phyloP scores from a whole-genome alignment of 106 monocot genomes.

The Dendrobium nobile region DNA sequence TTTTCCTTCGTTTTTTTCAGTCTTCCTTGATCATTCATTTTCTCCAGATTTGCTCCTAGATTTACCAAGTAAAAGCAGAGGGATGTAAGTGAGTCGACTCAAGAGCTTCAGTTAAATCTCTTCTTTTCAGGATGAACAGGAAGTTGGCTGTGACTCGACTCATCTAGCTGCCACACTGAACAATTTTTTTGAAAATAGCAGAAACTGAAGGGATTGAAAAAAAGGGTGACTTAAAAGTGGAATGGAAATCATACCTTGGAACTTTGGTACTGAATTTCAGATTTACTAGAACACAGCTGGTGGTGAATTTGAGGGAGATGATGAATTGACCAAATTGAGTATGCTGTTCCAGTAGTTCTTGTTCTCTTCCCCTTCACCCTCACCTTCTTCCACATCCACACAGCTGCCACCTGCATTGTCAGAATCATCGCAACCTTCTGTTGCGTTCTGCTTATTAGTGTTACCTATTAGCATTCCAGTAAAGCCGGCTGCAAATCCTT shows the following conservation, averaged over 20 bases:
- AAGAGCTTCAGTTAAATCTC: too few relatives aligned
- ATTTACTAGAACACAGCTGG: slow-evolving; percentile 20
- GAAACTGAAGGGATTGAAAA: background rate
- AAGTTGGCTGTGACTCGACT: too few relatives aligned
- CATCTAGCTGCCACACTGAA: too few relatives aligned
- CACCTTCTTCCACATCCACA: slow-evolving; percentile 8
- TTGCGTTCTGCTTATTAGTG: background rate
- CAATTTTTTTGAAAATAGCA: background rate
- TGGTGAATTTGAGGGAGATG: slow-evolving; percentile 19
- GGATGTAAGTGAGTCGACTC: background rate
- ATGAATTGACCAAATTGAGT: slow-evolving; percentile 45
- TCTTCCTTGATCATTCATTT: background rate
- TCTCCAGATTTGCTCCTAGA: background rate
- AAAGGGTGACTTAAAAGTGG: background rate
- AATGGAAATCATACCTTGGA: background rate
- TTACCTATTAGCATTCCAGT: background rate
- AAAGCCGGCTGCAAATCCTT: background rate
- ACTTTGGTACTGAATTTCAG: background rate
- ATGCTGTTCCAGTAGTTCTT: slow-evolving; percentile 61
- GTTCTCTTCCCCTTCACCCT: slow-evolving; percentile 26
- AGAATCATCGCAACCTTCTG: slow-evolving; percentile 5
- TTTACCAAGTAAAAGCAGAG: background rate
- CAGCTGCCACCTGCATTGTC: slow-evolving; percentile 7
- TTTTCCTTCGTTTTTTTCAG: background rate
- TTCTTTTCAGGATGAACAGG: too few relatives aligned